A percentile compares a stretch with the other conserved stretches of the same genome.
Evolutionary conservation across 495 filamentous ascomycete species (phyloP).

Genomic region (Lineolata rhizophorae): DNA sequence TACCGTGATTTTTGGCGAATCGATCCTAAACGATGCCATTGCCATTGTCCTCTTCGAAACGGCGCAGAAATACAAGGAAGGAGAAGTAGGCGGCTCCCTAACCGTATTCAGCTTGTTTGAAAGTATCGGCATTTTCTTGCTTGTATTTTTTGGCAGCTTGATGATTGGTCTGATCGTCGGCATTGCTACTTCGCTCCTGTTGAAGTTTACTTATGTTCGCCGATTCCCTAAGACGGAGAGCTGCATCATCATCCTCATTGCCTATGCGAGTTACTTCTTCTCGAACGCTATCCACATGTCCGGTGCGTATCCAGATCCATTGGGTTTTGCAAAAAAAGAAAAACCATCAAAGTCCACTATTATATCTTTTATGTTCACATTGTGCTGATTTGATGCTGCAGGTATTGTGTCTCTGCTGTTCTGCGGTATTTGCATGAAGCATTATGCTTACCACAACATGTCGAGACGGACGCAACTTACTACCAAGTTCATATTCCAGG

Average conservation of each 20-base stretch:
- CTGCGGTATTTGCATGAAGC: slow-evolving; percentile 94
- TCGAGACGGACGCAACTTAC: slow-evolving; percentile 91
- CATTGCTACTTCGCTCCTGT: slow-evolving; percentile 58
- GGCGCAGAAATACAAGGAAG: slow-evolving; percentile 66
- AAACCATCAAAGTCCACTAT: too few relatives aligned
- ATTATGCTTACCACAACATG: slow-evolving; percentile 99
- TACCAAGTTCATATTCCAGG: slow-evolving; percentile 93
- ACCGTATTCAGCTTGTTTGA: slow-evolving; percentile 62
- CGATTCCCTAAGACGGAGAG: slow-evolving; percentile 93
- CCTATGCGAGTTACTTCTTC: slow-evolving; percentile 93
- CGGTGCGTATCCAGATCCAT: slow-evolving; percentile 32
- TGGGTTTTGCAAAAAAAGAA: too few relatives aligned
- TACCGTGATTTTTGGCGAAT: slow-evolving; percentile 94
- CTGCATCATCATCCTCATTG: slow-evolving; percentile 76
- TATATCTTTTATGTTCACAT: too few relatives aligned
- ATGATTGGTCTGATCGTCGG: slow-evolving; percentile 72
- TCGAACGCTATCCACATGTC: slow-evolving; percentile 87
- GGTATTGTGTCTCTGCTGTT: slow-evolving; percentile 93
- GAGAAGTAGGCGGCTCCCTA: slow-evolving; percentile 33
- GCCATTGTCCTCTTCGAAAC: slow-evolving; percentile 98
- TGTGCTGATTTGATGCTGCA: slow-evolving; percentile 16
- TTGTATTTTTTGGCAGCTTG: slow-evolving; percentile 89
- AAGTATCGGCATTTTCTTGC: slow-evolving; percentile 81
- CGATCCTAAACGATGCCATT: slow-evolving; percentile 92
- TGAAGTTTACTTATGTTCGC: slow-evolving; percentile 84